Percentiles rank a stretch among this genome's conserved stretches.
These are phyloP conservation scores for Brassica hybrid DNA, from an alignment of 441 rosid genomes.

Conservation along the genomic window DNA sequence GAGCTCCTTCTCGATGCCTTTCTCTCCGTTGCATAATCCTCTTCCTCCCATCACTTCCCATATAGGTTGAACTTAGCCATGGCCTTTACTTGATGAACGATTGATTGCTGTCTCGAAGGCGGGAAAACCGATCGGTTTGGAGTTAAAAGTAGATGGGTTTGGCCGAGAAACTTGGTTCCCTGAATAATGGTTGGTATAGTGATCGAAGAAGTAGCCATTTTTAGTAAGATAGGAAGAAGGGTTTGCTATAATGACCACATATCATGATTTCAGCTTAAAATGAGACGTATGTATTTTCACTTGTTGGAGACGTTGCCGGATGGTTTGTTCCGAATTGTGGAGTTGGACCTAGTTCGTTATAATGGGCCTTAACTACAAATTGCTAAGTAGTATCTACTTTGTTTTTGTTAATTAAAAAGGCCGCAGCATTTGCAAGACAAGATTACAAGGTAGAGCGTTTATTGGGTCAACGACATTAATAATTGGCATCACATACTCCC, in stretches of 20 bases:
- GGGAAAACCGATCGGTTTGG: conserved; percentile 41
- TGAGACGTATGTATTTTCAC: conserved; percentile 1
- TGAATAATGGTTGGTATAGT: conserved; percentile 53
- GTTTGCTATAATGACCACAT: conserved; percentile 34
- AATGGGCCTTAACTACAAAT: too few relatives aligned
- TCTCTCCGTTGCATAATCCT: conserved; percentile 82
- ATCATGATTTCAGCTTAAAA: conserved; percentile 36
- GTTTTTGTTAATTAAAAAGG: background rate
- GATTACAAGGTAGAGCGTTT: background rate
- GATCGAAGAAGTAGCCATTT: conserved; percentile 66
- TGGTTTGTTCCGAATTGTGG: too few relatives aligned
- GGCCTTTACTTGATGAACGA: conserved; percentile 35
- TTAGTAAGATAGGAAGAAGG: conserved; percentile 12
- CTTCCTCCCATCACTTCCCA: conserved; percentile 81
- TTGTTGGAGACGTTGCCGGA: background rate
- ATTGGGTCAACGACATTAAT: conserved; percentile 34
- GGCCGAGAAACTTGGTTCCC: conserved; percentile 61
- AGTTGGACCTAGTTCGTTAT: too few relatives aligned
- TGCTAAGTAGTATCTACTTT: too few relatives aligned
- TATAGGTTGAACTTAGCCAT: conserved; percentile 63
- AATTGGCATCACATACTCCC: conserved; percentile 22
- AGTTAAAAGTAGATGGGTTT: conserved; percentile 35
- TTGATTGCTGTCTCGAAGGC: conserved; percentile 40
- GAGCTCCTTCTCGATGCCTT: conserved; percentile 66
- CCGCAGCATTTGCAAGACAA: background rate